phyloP scores from a whole-genome alignment of 1,139 yeast species.

The Magnusiomyces suaveolens region DNA sequence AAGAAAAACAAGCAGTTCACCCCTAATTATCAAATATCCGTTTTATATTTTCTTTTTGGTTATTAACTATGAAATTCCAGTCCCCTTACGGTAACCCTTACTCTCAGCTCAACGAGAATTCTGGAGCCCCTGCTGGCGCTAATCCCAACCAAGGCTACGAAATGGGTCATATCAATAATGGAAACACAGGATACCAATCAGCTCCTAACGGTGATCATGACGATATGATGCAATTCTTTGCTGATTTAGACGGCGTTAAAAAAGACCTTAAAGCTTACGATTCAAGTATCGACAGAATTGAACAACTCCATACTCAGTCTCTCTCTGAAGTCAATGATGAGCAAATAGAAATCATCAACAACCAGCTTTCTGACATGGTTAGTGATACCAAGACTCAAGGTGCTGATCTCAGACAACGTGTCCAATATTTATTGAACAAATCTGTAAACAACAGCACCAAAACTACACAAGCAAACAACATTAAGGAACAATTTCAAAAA shows the following conservation, averaged over 20 bases:
- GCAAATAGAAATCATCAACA: constrained; percentile 62
- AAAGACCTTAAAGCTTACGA: constrained; percentile 73
- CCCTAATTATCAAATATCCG: too few relatives aligned
- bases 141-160: neutral
- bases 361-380: constrained; percentile 67
- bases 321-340: constrained; percentile 73
- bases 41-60: too few relatives aligned
- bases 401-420: constrained; percentile 59
- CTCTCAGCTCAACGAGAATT: constrained; percentile 1
- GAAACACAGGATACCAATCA: constrained; percentile 9
- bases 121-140: neutral
- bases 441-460: constrained; percentile 66
- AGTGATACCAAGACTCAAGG: constrained; percentile 76
- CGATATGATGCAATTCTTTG: constrained; percentile 72
- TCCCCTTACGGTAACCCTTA: constrained; percentile 4
- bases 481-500: constrained; percentile 75
- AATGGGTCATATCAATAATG: constrained; percentile 3
- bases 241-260: constrained; percentile 73
- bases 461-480: constrained; percentile 82
- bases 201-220: constrained; percentile 21
- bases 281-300: constrained; percentile 65
- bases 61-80: neutral
- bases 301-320: constrained; percentile 70
- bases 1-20: neutral
- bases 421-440: constrained; percentile 66